Conservation (phyloP, 139 green algal species). For the Micractinium sp. region DNA sequence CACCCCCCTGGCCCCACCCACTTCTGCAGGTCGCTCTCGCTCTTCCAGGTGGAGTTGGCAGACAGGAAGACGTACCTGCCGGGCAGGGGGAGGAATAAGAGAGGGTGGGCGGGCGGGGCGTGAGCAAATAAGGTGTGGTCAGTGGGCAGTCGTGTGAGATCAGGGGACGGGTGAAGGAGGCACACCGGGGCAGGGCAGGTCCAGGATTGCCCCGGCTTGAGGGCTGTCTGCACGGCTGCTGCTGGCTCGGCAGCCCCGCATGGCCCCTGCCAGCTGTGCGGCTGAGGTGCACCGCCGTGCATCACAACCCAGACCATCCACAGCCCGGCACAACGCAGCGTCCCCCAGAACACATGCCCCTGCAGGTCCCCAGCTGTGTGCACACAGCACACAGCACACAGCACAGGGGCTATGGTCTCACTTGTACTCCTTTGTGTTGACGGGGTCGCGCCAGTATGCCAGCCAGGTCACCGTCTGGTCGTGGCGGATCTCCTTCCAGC, state of each 20-base stretch:
- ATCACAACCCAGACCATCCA: too few species aligned
- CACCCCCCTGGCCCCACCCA: conserved; percentile 34
- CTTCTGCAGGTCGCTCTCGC: conserved; percentile 91
- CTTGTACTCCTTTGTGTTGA: conserved; percentile 77
- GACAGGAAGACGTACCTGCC: conserved; percentile 97
- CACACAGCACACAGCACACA: neutral
- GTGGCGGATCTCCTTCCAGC: conserved; percentile 79
- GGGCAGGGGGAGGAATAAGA: neutral
- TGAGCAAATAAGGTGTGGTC: neutral
- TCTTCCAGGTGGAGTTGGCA: conserved; percentile 92
- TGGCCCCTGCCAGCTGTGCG: neutral
- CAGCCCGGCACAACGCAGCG: too few species aligned
- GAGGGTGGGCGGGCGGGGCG: neutral
- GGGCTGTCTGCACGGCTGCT: too few species aligned
- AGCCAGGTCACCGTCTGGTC: conserved; percentile 98
- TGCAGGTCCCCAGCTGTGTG: too few species aligned
- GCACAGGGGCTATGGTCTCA: too few species aligned
- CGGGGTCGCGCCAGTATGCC: conserved; percentile 96
- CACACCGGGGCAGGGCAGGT: too few species aligned
- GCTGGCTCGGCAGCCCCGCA: neutral
- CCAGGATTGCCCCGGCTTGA: too few species aligned
- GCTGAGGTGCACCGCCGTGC: too few species aligned
- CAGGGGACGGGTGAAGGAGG: neutral
- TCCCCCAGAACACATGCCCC: too few species aligned
- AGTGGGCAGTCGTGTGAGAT: neutral